A percentile compares a stretch with the other conserved stretches of the same genome.
These are phyloP conservation scores for Climacium dendroides DNA, from an alignment of 225 moss, liverwort and hornwort genomes.

Conservation along the genomic window DNA sequence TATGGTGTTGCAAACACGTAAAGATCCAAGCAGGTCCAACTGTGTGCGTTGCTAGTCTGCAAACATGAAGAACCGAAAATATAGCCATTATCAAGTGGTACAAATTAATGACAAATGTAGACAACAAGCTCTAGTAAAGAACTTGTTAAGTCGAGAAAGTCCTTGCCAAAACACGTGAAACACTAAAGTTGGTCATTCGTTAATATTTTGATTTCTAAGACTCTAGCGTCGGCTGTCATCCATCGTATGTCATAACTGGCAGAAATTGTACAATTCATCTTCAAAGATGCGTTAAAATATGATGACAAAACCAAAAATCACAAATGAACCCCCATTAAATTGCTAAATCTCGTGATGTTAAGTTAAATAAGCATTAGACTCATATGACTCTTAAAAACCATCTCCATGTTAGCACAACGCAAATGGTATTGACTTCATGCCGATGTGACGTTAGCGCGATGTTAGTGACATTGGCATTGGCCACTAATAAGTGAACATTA, in stretches of 20 bases:
- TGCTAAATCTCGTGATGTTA: background rate
- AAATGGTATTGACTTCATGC: background rate
- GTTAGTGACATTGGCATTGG: background rate
- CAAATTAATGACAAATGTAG: background rate
- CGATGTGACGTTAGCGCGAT: background rate
- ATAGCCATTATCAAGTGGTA: background rate
- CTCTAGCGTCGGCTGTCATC: background rate
- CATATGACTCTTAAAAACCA: background rate
- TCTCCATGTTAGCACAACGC: background rate
- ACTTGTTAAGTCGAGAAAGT: background rate
- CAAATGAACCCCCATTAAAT: background rate
- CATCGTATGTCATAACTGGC: background rate
- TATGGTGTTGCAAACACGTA: slow-evolving; percentile 66
- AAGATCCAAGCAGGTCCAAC: slow-evolving; percentile 72
- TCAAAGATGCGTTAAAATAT: background rate
- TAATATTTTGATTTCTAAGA: background rate
- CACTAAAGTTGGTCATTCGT: background rate
- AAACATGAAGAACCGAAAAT: background rate
- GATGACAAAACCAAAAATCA: background rate
- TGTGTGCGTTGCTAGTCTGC: slow-evolving; percentile 52
- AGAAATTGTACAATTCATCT: background rate
- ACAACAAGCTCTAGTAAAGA: background rate
- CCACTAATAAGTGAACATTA: background rate
- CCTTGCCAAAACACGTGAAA: background rate
- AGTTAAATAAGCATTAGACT: background rate